Percentiles rank a stretch among this genome's conserved stretches.
These are phyloP conservation scores for Solanum boliviense DNA, from an alignment of 257 asterid species.

Conservation along the genomic window DNA sequence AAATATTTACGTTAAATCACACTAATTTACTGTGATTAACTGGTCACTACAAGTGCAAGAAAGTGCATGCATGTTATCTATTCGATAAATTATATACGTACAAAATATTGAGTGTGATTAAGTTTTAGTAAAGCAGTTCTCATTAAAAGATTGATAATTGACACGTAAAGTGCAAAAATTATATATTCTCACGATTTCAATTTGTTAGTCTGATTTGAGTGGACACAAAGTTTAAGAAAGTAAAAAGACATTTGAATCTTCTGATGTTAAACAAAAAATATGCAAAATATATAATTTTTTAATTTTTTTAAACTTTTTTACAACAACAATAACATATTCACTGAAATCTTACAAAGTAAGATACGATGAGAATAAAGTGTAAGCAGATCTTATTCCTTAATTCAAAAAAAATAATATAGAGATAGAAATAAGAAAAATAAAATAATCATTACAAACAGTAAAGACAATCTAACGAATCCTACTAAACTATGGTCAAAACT, in stretches of 20 bases:
- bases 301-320: not conserved
- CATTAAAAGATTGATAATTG: not conserved
- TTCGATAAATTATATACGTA: not conserved
- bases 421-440: no score
- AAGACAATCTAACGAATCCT: not conserved
- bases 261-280: no score
- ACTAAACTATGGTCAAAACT: not conserved
- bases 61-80: no score
- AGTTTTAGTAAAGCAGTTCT: not conserved
- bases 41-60: not conserved
- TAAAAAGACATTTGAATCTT: not conserved
- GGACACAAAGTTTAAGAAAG: not conserved
- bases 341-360: no score
- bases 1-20: not conserved
- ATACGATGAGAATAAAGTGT: fast-evolving
- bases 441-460: no score
- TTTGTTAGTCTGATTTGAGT: not conserved
- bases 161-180: not conserved
- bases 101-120: not conserved
- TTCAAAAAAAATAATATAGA: no score
- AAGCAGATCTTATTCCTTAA: fast-evolving
- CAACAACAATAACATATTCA: not conserved
- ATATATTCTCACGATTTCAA: not conserved
- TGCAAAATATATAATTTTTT: no score
- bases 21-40: not conserved